Evolutionary conservation across 2,329 filamentous ascomycete species (phyloP).

Genomic region (Xylariales sp.): DNA sequence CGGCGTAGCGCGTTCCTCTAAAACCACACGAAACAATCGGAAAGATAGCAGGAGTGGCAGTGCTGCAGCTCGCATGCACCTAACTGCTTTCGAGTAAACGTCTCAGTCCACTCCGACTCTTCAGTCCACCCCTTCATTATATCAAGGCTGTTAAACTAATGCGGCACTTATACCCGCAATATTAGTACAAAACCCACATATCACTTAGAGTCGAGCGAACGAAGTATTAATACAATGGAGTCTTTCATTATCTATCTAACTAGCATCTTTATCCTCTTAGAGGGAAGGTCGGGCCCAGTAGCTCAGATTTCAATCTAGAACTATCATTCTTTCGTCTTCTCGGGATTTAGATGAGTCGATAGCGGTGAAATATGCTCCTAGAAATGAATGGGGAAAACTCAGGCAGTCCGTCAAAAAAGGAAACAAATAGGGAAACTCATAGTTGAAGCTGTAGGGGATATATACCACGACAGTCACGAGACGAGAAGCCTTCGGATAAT

Average conservation of each 20-base stretch:
- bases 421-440: not conserved
- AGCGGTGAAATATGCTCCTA: constrained; percentile 4
- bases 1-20: no score
- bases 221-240: constrained; percentile 24
- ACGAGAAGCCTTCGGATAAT: not conserved
- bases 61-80: no score
- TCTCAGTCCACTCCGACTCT: no score
- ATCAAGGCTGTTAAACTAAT: no score
- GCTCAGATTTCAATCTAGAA: constrained; percentile 1
- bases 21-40: no score
- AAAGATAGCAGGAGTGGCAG: no score
- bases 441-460: not conserved
- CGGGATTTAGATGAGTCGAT: constrained; percentile 3
- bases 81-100: no score
- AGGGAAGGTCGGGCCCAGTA: not conserved
- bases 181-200: not conserved
- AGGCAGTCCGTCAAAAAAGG: not conserved
- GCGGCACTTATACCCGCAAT: no score
- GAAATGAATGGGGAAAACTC: constrained; percentile 2
- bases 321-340: not conserved
- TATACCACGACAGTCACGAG: not conserved
- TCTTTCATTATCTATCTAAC: constrained; percentile 33
- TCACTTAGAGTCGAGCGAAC: not conserved
- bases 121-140: no score
- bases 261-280: not conserved